A percentile compares a stretch with the other conserved stretches of the same genome.
Conservation (phyloP, 768 basidiomycete species). For the Termitomyces sp. region DNA sequence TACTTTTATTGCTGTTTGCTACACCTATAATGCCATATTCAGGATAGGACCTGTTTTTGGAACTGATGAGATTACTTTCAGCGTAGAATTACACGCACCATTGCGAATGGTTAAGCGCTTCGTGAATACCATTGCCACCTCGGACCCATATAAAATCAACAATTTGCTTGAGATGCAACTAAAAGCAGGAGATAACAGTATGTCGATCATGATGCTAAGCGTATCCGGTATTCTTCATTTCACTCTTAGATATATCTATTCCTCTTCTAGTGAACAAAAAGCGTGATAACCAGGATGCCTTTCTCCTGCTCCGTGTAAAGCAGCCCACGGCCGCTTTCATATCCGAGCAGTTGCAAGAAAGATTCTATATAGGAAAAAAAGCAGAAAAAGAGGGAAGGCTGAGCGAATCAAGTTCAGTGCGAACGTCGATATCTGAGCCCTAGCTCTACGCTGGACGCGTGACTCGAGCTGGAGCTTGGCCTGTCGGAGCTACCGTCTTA, state of each 20-base stretch:
- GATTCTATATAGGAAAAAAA: no score
- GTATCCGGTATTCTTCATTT: neutral
- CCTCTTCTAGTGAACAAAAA: neutral
- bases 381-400: neutral
- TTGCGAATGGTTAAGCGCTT: slow-evolving; percentile 1
- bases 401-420: neutral
- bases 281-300: neutral
- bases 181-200: slow-evolving; percentile 5
- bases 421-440: neutral
- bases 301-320: neutral
- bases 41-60: slow-evolving; percentile 12
- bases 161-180: slow-evolving; percentile 8
- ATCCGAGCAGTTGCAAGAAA: neutral
- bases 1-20: neutral
- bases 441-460: no score
- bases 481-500: neutral
- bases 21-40: neutral
- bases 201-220: neutral
- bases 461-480: neutral
- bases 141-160: slow-evolving; percentile 9
- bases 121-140: slow-evolving; percentile 6
- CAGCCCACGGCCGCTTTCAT: neutral
- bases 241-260: neutral
- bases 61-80: slow-evolving; percentile 10
- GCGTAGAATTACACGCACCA: slow-evolving; percentile 1